Evolutionary conservation across 2,329 filamentous ascomycete species (phyloP), one percentile per base, ranked within the genome.

Genomic region (Xylaria sp.): DNA sequence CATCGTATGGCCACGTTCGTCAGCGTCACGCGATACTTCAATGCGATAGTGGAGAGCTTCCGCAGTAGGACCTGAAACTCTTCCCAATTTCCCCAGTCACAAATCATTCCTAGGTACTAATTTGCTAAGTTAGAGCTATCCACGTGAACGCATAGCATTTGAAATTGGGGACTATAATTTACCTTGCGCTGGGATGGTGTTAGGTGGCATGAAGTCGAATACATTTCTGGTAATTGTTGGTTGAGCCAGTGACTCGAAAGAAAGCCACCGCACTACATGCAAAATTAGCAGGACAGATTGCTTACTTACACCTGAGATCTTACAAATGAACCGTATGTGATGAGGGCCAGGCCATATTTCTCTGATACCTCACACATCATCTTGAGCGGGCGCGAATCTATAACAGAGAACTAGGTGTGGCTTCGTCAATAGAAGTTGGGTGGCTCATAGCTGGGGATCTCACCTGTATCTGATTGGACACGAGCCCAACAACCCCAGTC

Each of bases 121-220:
- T n/a, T 27, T 4, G 21, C 0, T 10, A 50, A 35, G 27, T 63
- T 21, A 67, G 48, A 3, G 5, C 13, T 10, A 1, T 25, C 8
- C 1, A 47, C 3, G 32, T 47, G 4, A 0, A 13, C 1, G 1
- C 25, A 21, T 3, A 3, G 2, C 21, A 3, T n/a, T 29, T 6
- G 6, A 3, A 27, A 4, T 51, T 12, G 27, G 35, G 4, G 2
- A 6, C 12, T 25, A 25, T 8, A 12, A 53, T 58, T 64, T 60
- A 71, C 76, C 71, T 81, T 80, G 57, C 80, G 75, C 60, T 81
- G 80, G 4, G 79, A 80, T 2, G 79, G 79, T 0, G 79, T 81
- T 10, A 81, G 69, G 5, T 53, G 69, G 8, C 51, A 71, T 18
- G 75, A 67, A 58, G 77, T 70, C 1, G 75, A 75, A 69, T 80